phyloP scores from a whole-genome alignment of 306 rosid genomes.

The Castanospermum australe region DNA sequence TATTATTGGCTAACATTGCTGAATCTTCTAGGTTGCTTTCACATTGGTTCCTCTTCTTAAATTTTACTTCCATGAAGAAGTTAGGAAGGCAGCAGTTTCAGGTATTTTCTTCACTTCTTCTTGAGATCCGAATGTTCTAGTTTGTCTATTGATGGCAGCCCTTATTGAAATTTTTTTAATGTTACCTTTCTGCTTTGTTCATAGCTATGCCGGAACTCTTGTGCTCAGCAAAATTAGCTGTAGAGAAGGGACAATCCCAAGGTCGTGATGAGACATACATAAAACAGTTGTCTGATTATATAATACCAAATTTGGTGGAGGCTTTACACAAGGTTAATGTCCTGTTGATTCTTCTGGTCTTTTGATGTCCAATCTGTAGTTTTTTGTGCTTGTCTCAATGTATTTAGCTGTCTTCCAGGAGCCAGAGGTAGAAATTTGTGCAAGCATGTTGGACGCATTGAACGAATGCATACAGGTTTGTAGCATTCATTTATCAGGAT shows the following conservation, averaged over 20 bases:
- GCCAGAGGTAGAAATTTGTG: slow-evolving; percentile 94
- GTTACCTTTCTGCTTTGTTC: slow-evolving; percentile 24
- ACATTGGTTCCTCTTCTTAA: slow-evolving; percentile 96
- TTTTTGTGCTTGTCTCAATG: slow-evolving; percentile 9
- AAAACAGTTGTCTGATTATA: slow-evolving; percentile 91
- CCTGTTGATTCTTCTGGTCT: slow-evolving; percentile 2
- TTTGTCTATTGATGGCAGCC: neutral
- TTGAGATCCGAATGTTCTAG: neutral
- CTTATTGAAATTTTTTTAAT: neutral
- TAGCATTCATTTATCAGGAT: slow-evolving; percentile 3
- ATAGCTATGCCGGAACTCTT: slow-evolving; percentile 94
- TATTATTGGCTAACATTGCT: slow-evolving; percentile 30
- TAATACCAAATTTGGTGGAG: slow-evolving; percentile 92
- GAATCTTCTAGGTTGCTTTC: slow-evolving; percentile 79
- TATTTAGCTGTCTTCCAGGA: slow-evolving; percentile 56
- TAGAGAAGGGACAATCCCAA: slow-evolving; percentile 89
- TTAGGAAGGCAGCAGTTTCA: slow-evolving; percentile 98
- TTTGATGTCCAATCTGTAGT: neutral
- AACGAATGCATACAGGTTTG: slow-evolving; percentile 93
- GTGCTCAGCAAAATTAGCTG: slow-evolving; percentile 83
- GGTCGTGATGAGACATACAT: slow-evolving; percentile 83
- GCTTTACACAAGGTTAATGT: slow-evolving; percentile 84
- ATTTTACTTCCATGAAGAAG: slow-evolving; percentile 98
- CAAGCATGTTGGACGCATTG: slow-evolving; percentile 86
- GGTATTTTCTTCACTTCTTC: slow-evolving; percentile 49